Evolutionary conservation across 306 rosid species (phyloP).

Genomic region (Medicago ruthenica): DNA sequence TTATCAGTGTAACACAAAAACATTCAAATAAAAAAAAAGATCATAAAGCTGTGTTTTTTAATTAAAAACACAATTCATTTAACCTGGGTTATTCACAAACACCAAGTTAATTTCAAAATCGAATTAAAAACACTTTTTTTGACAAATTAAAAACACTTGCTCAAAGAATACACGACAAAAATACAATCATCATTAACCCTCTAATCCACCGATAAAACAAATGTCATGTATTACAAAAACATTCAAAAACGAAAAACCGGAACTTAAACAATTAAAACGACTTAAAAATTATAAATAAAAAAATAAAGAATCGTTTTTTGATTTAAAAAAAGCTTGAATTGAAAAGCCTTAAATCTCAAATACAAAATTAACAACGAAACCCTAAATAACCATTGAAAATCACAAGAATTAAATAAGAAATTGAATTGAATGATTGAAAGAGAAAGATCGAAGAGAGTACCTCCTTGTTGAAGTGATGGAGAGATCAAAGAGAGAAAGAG

Average conservation of each 20-base stretch:
- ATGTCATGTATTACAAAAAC: background rate
- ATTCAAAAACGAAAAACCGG: background rate
- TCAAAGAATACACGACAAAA: background rate
- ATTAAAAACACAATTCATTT: too few species aligned
- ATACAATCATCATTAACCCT: background rate
- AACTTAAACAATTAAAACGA: background rate
- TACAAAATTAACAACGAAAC: slow-evolving; percentile 3
- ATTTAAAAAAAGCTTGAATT: background rate
- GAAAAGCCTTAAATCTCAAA: slow-evolving; percentile 36
- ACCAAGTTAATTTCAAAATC: too few species aligned
- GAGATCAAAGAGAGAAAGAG: background rate
- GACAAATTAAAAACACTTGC: too few species aligned
- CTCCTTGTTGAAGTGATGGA: slow-evolving; percentile 15
- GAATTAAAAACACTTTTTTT: too few species aligned
- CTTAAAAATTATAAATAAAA: background rate
- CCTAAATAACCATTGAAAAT: background rate
- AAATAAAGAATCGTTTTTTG: background rate
- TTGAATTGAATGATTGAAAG: background rate
- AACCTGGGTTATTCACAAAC: too few species aligned
- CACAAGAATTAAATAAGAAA: background rate
- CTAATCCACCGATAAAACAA: background rate
- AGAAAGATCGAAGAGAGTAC: background rate
- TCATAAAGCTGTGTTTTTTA: too few species aligned
- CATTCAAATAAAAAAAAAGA: too few species aligned
- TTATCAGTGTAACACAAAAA: too few species aligned